Percentiles rank a stretch among this genome's conserved stretches.
Evolutionary conservation across 345 rosid species (phyloP).

Genomic region (Iberis pinnata): DNA sequence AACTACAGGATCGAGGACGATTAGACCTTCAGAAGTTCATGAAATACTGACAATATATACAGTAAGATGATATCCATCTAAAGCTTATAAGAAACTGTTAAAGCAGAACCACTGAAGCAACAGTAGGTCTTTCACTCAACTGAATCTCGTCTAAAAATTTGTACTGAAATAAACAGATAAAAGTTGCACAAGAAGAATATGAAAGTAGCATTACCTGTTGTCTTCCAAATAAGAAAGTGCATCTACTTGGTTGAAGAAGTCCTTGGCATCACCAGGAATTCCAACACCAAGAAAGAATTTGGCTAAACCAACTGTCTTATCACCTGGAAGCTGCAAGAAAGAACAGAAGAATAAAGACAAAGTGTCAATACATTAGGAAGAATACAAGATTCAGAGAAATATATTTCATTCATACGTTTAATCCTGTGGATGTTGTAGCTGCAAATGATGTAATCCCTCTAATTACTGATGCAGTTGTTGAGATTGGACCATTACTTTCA

Average conservation of each 20-base stretch:
- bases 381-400: slow-evolving; percentile 5
- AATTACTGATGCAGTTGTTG: slow-evolving; percentile 79
- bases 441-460: slow-evolving; percentile 69
- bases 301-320: slow-evolving; percentile 73
- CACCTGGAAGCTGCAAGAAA: slow-evolving; percentile 66
- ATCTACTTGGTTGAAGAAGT: slow-evolving; percentile 74
- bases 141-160: slow-evolving; percentile 4
- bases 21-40: not conserved
- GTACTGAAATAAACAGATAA: not conserved
- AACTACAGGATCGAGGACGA: not conserved
- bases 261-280: slow-evolving; percentile 81
- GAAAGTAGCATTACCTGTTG: slow-evolving; percentile 50
- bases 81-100: slow-evolving; percentile 8
- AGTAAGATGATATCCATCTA: slow-evolving; percentile 4
- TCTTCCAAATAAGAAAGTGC: slow-evolving; percentile 76
- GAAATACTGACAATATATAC: not conserved
- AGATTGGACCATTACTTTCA: slow-evolving; percentile 55
- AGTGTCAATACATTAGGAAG: slow-evolving; percentile 4
- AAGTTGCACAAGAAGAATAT: not conserved
- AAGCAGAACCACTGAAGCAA: not conserved
- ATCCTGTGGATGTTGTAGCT: slow-evolving; percentile 46
- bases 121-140: not conserved
- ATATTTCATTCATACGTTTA: slow-evolving; percentile 42
- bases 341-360: slow-evolving; percentile 24
- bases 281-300: slow-evolving; percentile 82